These are phyloP conservation scores for Agaricus blazei DNA, from an alignment of 768 basidiomycete genomes.

Conservation along the genomic window DNA sequence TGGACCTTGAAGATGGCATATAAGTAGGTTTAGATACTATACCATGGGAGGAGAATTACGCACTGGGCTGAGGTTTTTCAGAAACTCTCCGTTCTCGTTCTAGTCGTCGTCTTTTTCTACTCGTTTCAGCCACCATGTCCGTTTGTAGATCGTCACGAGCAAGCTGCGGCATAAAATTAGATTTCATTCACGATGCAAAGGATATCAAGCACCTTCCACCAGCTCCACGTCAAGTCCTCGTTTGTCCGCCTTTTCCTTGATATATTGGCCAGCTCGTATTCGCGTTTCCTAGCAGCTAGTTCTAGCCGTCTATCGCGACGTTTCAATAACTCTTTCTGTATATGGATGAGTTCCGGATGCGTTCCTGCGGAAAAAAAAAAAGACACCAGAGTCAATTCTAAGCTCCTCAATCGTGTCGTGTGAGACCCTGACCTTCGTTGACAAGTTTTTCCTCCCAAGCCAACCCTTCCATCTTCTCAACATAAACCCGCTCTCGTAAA, in stretches of 20 bases:
- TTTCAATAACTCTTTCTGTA: conserved; percentile 73
- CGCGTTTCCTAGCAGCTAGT: conserved; percentile 70
- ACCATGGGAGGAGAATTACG: conserved; percentile 17
- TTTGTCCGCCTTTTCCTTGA: conserved; percentile 61
- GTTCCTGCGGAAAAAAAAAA: conserved; percentile 41
- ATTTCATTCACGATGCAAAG: not conserved
- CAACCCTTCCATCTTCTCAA: conserved; percentile 91
- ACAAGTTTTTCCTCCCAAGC: conserved; percentile 86
- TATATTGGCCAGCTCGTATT: conserved; percentile 61
- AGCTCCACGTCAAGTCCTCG: conserved; percentile 78
- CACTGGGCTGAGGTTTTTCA: conserved; percentile 75
- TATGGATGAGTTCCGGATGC: conserved; percentile 82
- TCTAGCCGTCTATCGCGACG: conserved; percentile 79
- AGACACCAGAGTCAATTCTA: not conserved
- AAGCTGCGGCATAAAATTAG: conserved; percentile 37
- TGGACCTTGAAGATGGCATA: conserved; percentile 32
- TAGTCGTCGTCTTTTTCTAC: conserved; percentile 76
- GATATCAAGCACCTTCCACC: conserved; percentile 70
- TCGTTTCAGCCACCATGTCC: conserved; percentile 86
- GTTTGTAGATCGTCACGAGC: conserved; percentile 76
- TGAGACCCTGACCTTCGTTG: conserved; percentile 52
- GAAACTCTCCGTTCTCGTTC: conserved; percentile 80
- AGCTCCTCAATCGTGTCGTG: conserved; percentile 8
- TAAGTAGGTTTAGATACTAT: not conserved
- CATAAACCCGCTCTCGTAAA: conserved; percentile 79